Evolutionary conservation across 352 stramenopile genomes (phyloP), one percentile per base, ranked within the genome.

Genomic region (Phytophthora multivora): DNA sequence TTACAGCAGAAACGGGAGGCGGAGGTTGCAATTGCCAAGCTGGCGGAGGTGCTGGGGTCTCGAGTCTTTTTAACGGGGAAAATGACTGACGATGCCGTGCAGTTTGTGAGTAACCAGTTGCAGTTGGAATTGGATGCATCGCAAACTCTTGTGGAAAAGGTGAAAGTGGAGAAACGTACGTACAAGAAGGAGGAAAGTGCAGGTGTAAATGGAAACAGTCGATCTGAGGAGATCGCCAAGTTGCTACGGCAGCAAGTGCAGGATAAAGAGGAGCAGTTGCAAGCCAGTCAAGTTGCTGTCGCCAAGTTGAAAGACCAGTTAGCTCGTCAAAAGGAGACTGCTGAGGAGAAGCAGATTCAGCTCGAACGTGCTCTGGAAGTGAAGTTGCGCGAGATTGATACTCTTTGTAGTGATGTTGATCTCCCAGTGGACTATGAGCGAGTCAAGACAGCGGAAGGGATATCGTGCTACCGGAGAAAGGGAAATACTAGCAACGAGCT

Each of bases 311-410:
- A 86, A 9, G 43, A 66, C 26, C 60, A 86, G 36, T 63, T 93
- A 15, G 36, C 55, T 0, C 58, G 55, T 10, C 73, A 89, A 53
- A 62, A 90, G 43, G 76, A 90, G 58, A 58, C 66, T n/a, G 51
- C 78, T 8, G 52, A 54, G 0, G 71, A 79, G 47, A 87, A 68
- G 56, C 64, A 72, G 15, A 67, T 62, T 30, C 46, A 77, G 25
- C 66, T 89, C 12, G 69, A 78, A 48, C 73, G 66, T 5, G 75
- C 77, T 11, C 67, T 83, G 13, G 49, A 71, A 1, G 73, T 89
- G n/a, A 90, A 89, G 48, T 41, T 80, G 1, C 78, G 73, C 13
- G 75, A 90, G 18, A 57, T 90, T 6, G 79, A 90, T 25, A 58
- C 69, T 8, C 58, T 90, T 0, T 90, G 81, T 47, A 69, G 51